Percentiles rank a stretch among this genome's conserved stretches.
Evolutionary conservation across 1,284 basidiomycete genomes (phyloP).

Genomic region (Peniophora sp.): DNA sequence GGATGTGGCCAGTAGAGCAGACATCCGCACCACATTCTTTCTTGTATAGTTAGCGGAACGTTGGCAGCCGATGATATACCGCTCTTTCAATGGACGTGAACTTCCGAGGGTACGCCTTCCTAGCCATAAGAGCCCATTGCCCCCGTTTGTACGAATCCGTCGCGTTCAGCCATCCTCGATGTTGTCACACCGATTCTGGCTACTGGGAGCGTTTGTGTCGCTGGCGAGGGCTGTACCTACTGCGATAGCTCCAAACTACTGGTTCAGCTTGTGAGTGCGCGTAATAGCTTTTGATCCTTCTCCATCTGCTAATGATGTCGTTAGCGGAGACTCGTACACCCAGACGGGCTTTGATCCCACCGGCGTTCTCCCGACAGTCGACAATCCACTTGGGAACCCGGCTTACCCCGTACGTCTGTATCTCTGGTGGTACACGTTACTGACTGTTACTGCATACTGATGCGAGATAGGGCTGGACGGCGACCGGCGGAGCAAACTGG

Average conservation of each 20-base stretch:
- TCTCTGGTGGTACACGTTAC: slow-evolving; percentile 1
- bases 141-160: background rate
- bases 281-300: no score
- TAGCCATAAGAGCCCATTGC: background rate
- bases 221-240: background rate
- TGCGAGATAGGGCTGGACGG: slow-evolving; percentile 35
- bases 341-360: slow-evolving; percentile 41
- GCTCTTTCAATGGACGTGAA: background rate
- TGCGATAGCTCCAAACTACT: slow-evolving; percentile 3
- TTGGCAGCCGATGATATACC: background rate
- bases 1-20: no score
- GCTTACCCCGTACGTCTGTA: slow-evolving; percentile 32
- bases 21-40: no score
- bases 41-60: background rate
- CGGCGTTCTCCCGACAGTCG: slow-evolving; percentile 30
- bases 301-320: background rate
- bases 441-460: background rate
- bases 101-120: background rate
- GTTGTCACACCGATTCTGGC: background rate
- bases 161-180: background rate
- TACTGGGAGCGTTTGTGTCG: background rate
- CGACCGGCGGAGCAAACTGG: slow-evolving; percentile 52
- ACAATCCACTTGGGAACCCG: slow-evolving; percentile 53
- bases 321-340: slow-evolving; percentile 53
- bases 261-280: slow-evolving; percentile 10